Conservation (phyloP, 2,329 filamentous ascomycete genomes). For the Beauveria sp. region DNA sequence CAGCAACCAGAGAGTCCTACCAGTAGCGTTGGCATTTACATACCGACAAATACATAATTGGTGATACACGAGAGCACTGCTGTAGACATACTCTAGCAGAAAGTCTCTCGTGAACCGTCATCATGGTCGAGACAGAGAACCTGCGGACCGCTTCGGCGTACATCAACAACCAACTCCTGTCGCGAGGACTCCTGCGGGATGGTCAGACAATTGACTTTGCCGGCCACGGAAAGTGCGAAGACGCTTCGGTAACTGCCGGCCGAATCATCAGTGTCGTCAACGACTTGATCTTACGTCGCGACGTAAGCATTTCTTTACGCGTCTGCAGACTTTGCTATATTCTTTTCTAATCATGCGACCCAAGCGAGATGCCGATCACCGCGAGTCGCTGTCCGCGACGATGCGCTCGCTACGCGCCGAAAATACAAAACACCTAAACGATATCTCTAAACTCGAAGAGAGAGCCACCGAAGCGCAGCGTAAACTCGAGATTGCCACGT, state of each 20-base stretch:
- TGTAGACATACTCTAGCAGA: not conserved
- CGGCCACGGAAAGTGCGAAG: conserved; percentile 54
- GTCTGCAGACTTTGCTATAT: not conserved
- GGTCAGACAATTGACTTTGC: conserved; percentile 78
- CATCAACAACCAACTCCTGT: conserved; percentile 65
- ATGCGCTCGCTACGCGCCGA: conserved; percentile 71
- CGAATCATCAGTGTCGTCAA: conserved; percentile 89
- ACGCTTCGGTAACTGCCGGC: conserved; percentile 59
- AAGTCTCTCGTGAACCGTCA: conserved; percentile 12
- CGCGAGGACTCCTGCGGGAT: conserved; percentile 57
- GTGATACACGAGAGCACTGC: not conserved
- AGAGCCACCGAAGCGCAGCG: conserved; percentile 48
- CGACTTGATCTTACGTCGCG: conserved; percentile 81
- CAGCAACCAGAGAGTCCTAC: conserved; percentile 24
- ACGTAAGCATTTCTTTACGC: conserved; percentile 49
- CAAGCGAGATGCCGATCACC: conserved; percentile 81
- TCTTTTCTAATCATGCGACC: conserved; percentile 8
- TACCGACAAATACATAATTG: not conserved
- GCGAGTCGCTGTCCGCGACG: conserved; percentile 72
- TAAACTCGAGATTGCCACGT: conserved; percentile 51
- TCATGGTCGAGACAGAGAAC: conserved; percentile 53
- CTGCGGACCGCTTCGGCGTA: conserved; percentile 61
- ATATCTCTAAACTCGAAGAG: conserved; percentile 53
- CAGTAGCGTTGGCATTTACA: not conserved
- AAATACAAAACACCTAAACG: conserved; percentile 62